Base-by-base conservation (phyloP, 176 grass and related monocot genomes). In the Aegilops speltoides region DNA sequence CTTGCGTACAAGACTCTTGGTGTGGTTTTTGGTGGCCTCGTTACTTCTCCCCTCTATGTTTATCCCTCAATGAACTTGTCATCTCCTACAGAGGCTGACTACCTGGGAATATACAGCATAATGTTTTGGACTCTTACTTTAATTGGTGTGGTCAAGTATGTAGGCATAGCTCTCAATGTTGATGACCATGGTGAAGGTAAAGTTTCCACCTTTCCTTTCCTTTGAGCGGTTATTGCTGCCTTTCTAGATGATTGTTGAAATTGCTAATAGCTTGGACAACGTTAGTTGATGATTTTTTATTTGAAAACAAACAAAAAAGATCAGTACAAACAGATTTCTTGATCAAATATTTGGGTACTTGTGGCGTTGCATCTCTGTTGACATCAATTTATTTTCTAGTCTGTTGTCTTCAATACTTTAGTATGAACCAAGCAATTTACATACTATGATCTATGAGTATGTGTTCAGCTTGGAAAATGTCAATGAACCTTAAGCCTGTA, bases 121-220 rank as follows among this genome's bases (percentile, higher is more conserved):
- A 97, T 94, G 80, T 97, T 97, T 63, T 97, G 94, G 94, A 97
- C 94, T 56, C 91, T 97, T 68, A 94, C 94, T 81, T 82, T 94
- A 67, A 97, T 92, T 67, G 91, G 94, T 61, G 91, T 97, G 11
- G 83, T 97, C 15, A 97, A 97, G 81, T 97, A 97, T 88, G 88
- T 87, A 54, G 88, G 89, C 79, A 92, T 97, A 85, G 92, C 92
- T 36, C 91, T 97, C 36, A 97, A 87, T 54, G 94, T 92, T n/a
- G 86, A 97, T 64, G 94, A 97, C 50, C 89, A 94, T 77, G 94
- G 94, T 59, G 94, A 97, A 97, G 94, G 94, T 97, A 90, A 64
- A 34, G 2, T 69, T 32, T 26, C n/a, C 45, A 0, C 5, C 15
- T 76, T 89, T 86, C 28, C 13, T 57, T 25, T 72, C 36, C 14